Base-by-base conservation (phyloP, 192 early-diverging fungal species). In the Coemansia sp. region DNA sequence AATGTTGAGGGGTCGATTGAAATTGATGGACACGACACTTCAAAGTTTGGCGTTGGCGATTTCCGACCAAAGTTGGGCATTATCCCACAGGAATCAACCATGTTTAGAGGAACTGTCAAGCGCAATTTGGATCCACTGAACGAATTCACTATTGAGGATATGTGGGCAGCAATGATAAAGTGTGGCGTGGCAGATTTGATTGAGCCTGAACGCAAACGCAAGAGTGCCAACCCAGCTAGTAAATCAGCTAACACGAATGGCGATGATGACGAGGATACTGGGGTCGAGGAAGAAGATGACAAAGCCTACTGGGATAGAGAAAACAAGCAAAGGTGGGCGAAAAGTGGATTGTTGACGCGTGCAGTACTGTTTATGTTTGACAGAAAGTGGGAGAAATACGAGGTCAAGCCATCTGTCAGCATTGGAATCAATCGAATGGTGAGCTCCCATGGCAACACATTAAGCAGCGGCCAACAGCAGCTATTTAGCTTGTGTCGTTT, bases 21-120 rank as follows among this genome's bases (percentile, higher is more conserved):
- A 6, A 89, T 95, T 65, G 95, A 95, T 72, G 92, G 87, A 15
- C 66, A 89, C 12, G 88, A 94, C 71, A 92, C 92, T 42, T 70
- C 82, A 4, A 73, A 78, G 5, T 66, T 94, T 10, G 93, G 91
- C 0, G 55, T 79, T 59, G 16, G 66, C 47, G 44, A 75, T 88
- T 27, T 82, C 77, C 52, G 73, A 55, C 73, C 84, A 2, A 73
- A 71, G 38, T 59, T 91, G 31, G 84, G 88, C 16, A 89, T 89
- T 33, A 89, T 91, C 42, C 90, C 90, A 1, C 90, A 91, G 66
- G 91, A 93, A 27, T 84, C 90, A 0, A 78, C 85, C 6, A 63
- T 91, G 29, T 89, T 91, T 65, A 75, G 79, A 33, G 92, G 92
- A 5, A 87, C 91, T 1, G 36, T 85, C 24, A 78, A 81, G 5